These are phyloP conservation scores for Hysterangium stoloniferum DNA, from an alignment of 768 basidiomycete genomes.

Conservation along the genomic window DNA sequence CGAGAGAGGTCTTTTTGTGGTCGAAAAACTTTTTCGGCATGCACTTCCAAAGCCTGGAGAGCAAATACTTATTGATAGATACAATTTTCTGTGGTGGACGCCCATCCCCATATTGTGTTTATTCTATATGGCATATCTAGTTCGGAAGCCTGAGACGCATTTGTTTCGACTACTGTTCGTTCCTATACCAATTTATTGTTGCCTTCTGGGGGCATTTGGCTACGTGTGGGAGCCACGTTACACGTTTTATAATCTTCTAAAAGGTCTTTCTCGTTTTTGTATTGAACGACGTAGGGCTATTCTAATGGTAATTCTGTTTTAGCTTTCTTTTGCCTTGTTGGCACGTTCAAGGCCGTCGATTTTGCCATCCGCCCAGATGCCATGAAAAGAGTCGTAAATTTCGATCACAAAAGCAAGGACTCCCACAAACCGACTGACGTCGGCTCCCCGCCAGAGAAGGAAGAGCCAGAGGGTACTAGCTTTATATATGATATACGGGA, in stretches of 20 bases:
- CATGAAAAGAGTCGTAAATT: not conserved
- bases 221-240: slow-evolving; percentile 11
- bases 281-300: not conserved
- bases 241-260: slow-evolving; percentile 10
- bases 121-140: slow-evolving; percentile 62
- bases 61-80: too few relatives aligned
- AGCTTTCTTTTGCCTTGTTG: not conserved
- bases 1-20: too few relatives aligned
- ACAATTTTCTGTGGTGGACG: too few relatives aligned
- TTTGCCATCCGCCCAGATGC: not conserved
- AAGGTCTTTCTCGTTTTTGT: not conserved
- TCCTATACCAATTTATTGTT: slow-evolving; percentile 28
- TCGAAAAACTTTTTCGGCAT: too few relatives aligned
- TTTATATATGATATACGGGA: too few relatives aligned
- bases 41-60: too few relatives aligned
- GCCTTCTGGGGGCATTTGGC: slow-evolving; percentile 5
- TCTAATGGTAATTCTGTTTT: not conserved
- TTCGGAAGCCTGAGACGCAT: slow-evolving; percentile 58
- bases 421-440: slow-evolving; percentile 16
- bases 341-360: slow-evolving; percentile 1
- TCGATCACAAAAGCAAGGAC: slow-evolving; percentile 19
- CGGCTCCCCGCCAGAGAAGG: slow-evolving; percentile 13
- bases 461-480: slow-evolving; percentile 9
- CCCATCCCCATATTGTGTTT: slow-evolving; percentile 42
- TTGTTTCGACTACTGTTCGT: slow-evolving; percentile 53